Conservation (phyloP, 805 yeast species). For the Pichia nanzhaoensis region DNA sequence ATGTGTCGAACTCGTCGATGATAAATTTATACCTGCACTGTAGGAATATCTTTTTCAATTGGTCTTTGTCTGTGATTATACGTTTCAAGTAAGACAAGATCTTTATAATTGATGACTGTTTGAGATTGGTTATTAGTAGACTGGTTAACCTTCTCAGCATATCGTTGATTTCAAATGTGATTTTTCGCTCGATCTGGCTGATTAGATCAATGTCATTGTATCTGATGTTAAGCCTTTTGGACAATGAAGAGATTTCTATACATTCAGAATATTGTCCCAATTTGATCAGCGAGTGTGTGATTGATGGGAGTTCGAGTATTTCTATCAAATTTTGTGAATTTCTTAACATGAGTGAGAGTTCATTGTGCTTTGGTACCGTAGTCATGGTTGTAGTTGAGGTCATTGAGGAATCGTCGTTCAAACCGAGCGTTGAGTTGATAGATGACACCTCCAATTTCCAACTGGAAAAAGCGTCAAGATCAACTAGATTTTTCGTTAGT, state of each 20-base stretch:
- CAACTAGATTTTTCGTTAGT: neutral
- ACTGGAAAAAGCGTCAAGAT: neutral
- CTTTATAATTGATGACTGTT: constrained; percentile 73
- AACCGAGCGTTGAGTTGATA: neutral
- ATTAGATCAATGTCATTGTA: constrained; percentile 58
- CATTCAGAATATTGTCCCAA: constrained; percentile 89
- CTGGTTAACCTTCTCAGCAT: constrained; percentile 67
- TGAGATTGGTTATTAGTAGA: constrained; percentile 65
- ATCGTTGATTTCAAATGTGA: constrained; percentile 46
- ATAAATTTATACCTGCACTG: constrained; percentile 67
- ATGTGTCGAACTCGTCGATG: constrained; percentile 48
- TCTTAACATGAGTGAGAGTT: constrained; percentile 36
- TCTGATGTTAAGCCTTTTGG: constrained; percentile 59
- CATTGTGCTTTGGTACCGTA: constrained; percentile 1
- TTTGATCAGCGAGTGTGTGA: constrained; percentile 75
- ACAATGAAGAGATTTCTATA: constrained; percentile 71
- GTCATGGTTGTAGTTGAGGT: too few species aligned
- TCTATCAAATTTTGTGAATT: constrained; percentile 71
- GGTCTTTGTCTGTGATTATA: constrained; percentile 18
- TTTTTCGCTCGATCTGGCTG: constrained; percentile 40
- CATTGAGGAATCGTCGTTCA: neutral
- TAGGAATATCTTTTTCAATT: constrained; percentile 51
- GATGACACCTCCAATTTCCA: neutral
- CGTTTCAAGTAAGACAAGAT: constrained; percentile 54
- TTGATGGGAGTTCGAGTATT: constrained; percentile 74